phyloP scores from a whole-genome alignment of 139 green algal genomes.

The Nannochloris sp. region DNA sequence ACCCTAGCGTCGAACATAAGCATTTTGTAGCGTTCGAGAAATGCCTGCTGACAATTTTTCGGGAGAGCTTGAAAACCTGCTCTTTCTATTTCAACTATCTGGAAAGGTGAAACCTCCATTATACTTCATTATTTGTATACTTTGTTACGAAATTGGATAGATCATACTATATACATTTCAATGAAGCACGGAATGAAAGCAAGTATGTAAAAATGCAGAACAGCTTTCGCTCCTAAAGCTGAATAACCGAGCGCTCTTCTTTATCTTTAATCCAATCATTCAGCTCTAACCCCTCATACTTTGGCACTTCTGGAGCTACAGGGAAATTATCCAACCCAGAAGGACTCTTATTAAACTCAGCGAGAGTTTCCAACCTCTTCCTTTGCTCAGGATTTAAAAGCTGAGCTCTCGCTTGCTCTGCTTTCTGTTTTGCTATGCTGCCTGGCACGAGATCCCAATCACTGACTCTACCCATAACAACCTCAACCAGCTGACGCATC shows the following conservation, averaged over 20 bases:
- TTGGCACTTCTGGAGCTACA: neutral
- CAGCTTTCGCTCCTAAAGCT: too few species aligned
- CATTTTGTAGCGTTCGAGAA: too few species aligned
- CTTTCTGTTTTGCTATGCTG: constrained; percentile 6
- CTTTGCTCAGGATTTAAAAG: constrained; percentile 16
- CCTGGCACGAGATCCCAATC: constrained; percentile 29
- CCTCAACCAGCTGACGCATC: constrained; percentile 27
- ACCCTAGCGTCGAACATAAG: too few species aligned
- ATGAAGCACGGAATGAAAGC: too few species aligned
- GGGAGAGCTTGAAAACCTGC: too few species aligned
- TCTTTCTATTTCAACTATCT: too few species aligned
- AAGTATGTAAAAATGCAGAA: too few species aligned
- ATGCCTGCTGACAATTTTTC: too few species aligned
- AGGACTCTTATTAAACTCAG: constrained; percentile 1
- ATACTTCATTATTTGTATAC: too few species aligned
- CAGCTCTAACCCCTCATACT: neutral
- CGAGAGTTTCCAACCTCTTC: constrained; percentile 17
- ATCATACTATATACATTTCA: too few species aligned
- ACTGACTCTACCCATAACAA: constrained; percentile 40
- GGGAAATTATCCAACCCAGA: neutral
- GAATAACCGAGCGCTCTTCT: neutral
- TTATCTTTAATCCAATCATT: neutral
- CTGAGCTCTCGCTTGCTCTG: constrained; percentile 25
- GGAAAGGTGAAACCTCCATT: too few species aligned
- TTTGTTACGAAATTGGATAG: too few species aligned